phyloP scores from a whole-genome alignment of 2,329 filamentous ascomycete species.

The Neonectria faginata region DNA sequence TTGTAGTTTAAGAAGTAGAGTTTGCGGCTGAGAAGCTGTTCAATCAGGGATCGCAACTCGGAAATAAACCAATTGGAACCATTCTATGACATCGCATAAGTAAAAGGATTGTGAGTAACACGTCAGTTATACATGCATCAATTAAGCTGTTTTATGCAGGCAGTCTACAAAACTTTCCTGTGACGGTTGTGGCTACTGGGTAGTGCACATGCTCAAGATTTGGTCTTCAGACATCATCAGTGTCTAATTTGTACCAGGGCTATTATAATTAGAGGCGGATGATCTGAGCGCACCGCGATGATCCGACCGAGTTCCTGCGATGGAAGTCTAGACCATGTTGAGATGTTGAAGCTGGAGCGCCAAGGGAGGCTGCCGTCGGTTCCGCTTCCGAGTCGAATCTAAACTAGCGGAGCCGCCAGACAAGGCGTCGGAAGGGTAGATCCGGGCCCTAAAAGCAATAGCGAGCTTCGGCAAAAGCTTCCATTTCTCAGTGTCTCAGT shows the following conservation, averaged over 20 bases:
- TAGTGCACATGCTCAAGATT: too few species aligned
- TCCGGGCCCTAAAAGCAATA: not conserved
- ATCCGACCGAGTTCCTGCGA: not conserved
- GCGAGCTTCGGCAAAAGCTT: not conserved
- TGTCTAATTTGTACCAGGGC: too few species aligned
- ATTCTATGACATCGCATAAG: not conserved
- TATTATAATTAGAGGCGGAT: not conserved
- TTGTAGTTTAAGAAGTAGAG: not conserved
- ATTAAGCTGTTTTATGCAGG: not conserved
- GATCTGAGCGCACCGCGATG: not conserved
- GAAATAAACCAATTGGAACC: not conserved
- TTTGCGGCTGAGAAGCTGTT: not conserved
- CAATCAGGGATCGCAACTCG: not conserved
- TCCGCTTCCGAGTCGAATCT: not conserved
- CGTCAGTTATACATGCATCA: not conserved
- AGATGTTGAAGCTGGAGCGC: not conserved
- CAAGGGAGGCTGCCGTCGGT: not conserved
- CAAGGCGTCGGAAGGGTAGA: not conserved
- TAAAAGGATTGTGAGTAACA: not conserved
- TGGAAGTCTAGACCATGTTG: not conserved
- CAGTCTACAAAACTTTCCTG: too few species aligned
- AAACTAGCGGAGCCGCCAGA: not conserved
- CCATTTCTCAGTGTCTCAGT: not conserved
- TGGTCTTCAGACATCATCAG: too few species aligned
- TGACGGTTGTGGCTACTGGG: too few species aligned